A percentile compares a stretch with the other conserved stretches of the same genome.
phyloP scores from a whole-genome alignment of 306 rosid genomes.

The Citrullus mucosospermus region DNA sequence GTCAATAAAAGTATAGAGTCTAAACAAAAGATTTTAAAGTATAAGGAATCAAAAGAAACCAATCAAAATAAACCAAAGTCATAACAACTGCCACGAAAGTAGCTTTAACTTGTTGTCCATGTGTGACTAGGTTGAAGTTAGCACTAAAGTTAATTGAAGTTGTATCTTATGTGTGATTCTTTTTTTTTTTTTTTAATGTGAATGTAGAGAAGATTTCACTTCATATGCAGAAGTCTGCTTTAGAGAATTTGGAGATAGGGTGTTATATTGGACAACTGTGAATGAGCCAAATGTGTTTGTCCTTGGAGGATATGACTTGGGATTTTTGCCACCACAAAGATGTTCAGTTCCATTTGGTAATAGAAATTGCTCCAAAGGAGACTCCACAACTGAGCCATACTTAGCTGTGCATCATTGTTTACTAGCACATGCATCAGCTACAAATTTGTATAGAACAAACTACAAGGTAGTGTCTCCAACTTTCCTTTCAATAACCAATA shows the following conservation, averaged over 20 bases:
- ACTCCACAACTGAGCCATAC: constrained; percentile 56
- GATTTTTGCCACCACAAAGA: constrained; percentile 32
- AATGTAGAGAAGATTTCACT: constrained; percentile 59
- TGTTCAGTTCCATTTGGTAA: constrained; percentile 50
- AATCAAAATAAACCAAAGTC: too few relatives aligned
- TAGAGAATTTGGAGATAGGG: constrained; percentile 62
- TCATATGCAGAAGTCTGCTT: constrained; percentile 55
- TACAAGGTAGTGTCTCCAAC: constrained; percentile 12
- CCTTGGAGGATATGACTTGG: constrained; percentile 27
- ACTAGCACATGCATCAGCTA: constrained; percentile 33
- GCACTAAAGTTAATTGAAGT: too few relatives aligned
- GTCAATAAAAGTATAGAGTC: too few relatives aligned
- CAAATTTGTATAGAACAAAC: constrained; percentile 29
- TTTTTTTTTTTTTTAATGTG: background rate
- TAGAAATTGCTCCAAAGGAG: constrained; percentile 19
- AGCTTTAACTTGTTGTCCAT: too few relatives aligned
- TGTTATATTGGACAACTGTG: constrained; percentile 39
- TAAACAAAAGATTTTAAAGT: too few relatives aligned
- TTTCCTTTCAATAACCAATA: too few relatives aligned
- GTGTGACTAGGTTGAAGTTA: too few relatives aligned
- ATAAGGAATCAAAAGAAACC: too few relatives aligned
- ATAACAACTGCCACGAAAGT: too few relatives aligned
- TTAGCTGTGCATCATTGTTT: constrained; percentile 34
- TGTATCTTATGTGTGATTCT: too few relatives aligned
- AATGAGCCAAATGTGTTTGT: constrained; percentile 49